These are phyloP conservation scores for Mortierella sp. DNA, from an alignment of 371 early-diverging fungal species.

Conservation along the genomic window DNA sequence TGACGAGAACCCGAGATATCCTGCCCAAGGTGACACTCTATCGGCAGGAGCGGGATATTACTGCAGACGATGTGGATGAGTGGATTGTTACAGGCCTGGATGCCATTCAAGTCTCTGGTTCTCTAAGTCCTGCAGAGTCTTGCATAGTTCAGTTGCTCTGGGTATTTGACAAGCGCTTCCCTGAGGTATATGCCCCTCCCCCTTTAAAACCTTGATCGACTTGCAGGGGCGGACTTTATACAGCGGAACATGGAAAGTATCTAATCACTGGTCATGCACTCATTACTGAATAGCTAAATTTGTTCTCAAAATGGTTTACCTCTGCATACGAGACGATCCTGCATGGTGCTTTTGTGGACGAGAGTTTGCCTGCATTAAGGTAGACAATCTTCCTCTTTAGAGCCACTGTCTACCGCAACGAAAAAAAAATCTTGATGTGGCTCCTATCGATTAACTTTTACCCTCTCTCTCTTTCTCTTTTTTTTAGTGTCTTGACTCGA, in stretches of 20 bases:
- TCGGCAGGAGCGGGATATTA: slow-evolving; percentile 5
- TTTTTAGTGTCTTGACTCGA: slow-evolving; percentile 24
- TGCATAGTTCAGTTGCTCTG: slow-evolving; percentile 27
- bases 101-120: slow-evolving; percentile 14
- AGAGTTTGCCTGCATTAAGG: not conserved
- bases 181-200: slow-evolving; percentile 14
- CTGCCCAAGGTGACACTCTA: slow-evolving; percentile 9
- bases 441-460: not conserved
- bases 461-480: not conserved
- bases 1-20: slow-evolving; percentile 17
- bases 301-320: not conserved
- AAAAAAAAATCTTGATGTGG: not conserved
- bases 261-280: too few relatives aligned
- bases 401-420: not conserved
- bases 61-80: not conserved
- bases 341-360: not conserved
- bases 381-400: not conserved
- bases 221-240: too few relatives aligned
- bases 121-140: slow-evolving; percentile 12
- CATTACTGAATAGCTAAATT: not conserved
- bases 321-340: slow-evolving; percentile 3
- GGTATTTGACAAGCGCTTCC: slow-evolving; percentile 19
- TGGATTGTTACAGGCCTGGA: slow-evolving; percentile 15
- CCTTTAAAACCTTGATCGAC: too few relatives aligned
- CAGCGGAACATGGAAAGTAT: too few relatives aligned